Evolutionary conservation across 768 basidiomycete genomes (phyloP), one percentile per base, ranked within the genome.

Genomic region (Punctularia strigosozonata): DNA sequence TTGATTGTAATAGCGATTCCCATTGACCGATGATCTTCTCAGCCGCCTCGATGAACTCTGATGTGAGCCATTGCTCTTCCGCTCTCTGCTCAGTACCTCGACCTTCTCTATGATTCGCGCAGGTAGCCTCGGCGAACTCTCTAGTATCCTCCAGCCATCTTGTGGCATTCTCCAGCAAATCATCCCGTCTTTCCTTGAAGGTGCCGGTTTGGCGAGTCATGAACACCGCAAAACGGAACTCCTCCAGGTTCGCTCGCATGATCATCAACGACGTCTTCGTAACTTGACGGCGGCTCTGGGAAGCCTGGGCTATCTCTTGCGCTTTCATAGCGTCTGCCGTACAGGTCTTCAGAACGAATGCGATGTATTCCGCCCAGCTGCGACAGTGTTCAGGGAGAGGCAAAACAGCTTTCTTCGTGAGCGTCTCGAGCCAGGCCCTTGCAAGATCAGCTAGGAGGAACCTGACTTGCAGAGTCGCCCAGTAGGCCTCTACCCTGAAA

Each of bases 401-500:
- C n/a, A 42, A 42, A 3, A 43, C 28, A 13, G 44, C 47, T 31
- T 49, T 45, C 24, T 48, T 26, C 25, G 45, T 33, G 14, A 66
- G 40, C 4, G 53, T 54, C 1, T 65, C 57, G 24, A 73, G 49
- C 62, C 71, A 70, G 0, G 48, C 38, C 19, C 42, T 51, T 2
- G 64, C 67, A 41, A 80, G 45, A 26, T 68, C 54, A n/a, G 55
- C 62, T 20, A 84, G 53, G 6, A 57, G 49, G 42, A 77, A 62
- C 3, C 79, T 70, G 20, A 78, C 57, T 20, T 72, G 55, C 26
- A 83, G 51, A 5, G 71, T 69, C 8, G 56, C 46, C 67, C 71
- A 73, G 38, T 77, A 62, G 0, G 76, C 77, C 50, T 81, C 79
- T 6, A 80, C 71, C 10, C 66, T 46, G 55, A 74, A 77, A 25